A percentile compares a stretch with the other conserved stretches of the same genome.
phyloP scores from a whole-genome alignment of 108 stramenopile species.

The Ochromonas danica region DNA sequence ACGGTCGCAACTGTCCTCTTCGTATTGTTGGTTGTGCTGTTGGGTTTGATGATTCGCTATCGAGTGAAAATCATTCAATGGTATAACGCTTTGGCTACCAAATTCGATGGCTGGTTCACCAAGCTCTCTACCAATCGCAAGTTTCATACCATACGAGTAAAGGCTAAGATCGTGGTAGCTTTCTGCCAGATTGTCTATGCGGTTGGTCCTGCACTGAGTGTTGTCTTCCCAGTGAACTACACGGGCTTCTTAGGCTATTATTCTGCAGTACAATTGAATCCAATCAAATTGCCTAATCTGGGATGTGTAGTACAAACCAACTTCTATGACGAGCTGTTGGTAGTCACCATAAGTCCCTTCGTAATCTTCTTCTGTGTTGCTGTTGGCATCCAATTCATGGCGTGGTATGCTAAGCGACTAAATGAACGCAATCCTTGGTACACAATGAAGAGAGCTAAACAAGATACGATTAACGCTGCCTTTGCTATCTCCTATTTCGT shows the following conservation, averaged over 20 bases:
- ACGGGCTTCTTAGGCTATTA: background rate
- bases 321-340: conserved; percentile 11
- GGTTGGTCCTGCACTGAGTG: background rate
- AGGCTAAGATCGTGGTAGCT: conserved; percentile 7
- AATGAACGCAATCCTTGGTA: background rate
- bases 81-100: background rate
- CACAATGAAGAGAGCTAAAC: background rate
- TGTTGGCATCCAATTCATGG: background rate
- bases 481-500: background rate
- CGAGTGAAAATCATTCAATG: background rate
- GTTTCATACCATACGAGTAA: background rate
- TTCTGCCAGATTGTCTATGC: background rate
- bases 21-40: background rate
- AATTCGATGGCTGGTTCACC: too few species aligned
- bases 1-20: background rate
- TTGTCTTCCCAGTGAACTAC: background rate
- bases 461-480: background rate
- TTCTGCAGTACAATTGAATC: background rate
- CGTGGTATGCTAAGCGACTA: background rate
- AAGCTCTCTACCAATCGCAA: background rate
- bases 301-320: background rate
- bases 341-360: background rate
- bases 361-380: background rate
- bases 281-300: background rate
- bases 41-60: background rate